Base-by-base conservation (phyloP, 495 filamentous ascomycete genomes). In the Penicillium samsonianum region DNA sequence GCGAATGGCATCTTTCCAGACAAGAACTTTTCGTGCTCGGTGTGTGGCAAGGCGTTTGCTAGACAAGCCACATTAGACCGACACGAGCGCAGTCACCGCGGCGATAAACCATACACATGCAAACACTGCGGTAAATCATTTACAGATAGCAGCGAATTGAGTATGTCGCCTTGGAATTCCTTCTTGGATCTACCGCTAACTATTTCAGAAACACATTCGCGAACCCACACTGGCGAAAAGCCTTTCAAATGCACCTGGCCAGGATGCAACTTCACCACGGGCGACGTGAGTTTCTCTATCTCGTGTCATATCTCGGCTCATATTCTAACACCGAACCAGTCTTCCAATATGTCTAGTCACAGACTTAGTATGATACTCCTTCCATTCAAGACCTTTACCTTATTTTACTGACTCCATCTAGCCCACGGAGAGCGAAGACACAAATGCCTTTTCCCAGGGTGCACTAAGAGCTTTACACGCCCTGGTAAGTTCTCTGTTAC, bases 31-130 rank as follows among this genome's bases (percentile, higher is more conserved):
- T 64, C 61, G 43, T 79, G 77, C 63, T 68, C 68, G 23, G 75
- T 78, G 9, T 81, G 79, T 54, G 74, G 74, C 2, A 80, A 81
- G 55, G 47, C 67, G 2, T 82, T 80, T 48, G 76, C 77, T 20
- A 70, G 78, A 20, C 73, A 75, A 55, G 76, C 76, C 11, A 78
- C 77, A 23, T 57, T 81, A 47, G 77, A 78, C 40, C 71, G 78
- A 28, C 79, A 82, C 43, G 75, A 78, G 62, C 78, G 79, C n/a
- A 80, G 76, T n/a, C 79, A 82, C 52, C 78, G 78, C 0, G 76
- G 77, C 19, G 79, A 82, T 56, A 82, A 80, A 58, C 79, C 78
- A 0, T 80, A 75, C 50, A 72, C 62, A 26, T 82, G 79, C 58
- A 63, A 72, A 16, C 58, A 72, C 14, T 82, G 79, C 51, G 73